A percentile compares a stretch with the other conserved stretches of the same genome.
Evolutionary conservation across 352 stramenopile genomes (phyloP).

Genomic region (Globisporangium camurandrum): DNA sequence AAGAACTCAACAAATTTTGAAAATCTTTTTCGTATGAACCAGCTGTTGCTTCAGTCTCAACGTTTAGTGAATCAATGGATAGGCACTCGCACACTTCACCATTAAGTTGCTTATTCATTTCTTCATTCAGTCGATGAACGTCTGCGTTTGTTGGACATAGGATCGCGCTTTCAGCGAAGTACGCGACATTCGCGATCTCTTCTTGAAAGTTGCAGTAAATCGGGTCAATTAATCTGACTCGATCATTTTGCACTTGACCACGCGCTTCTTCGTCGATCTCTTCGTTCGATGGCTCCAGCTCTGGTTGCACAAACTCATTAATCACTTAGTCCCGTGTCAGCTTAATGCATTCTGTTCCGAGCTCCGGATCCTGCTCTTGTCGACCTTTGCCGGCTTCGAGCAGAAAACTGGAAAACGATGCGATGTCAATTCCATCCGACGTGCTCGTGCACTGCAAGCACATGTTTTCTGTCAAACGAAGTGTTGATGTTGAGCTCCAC

Average conservation of each 20-base stretch:
- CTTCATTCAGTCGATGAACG: constrained; percentile 70
- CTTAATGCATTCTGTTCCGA: background rate
- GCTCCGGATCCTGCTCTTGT: background rate
- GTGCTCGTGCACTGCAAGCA: background rate
- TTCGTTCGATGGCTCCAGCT: constrained; percentile 92
- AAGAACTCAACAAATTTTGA: constrained; percentile 54
- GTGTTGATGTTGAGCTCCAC: background rate
- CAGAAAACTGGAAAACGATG: background rate
- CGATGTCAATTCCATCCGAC: background rate
- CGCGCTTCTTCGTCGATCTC: constrained; percentile 70
- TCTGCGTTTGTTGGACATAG: constrained; percentile 74
- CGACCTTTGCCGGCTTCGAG: background rate
- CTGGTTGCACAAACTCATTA: constrained; percentile 93
- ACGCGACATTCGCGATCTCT: constrained; percentile 73
- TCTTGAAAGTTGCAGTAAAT: constrained; percentile 56
- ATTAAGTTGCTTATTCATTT: constrained; percentile 60
- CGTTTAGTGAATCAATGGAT: constrained; percentile 32
- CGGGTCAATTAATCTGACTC: background rate
- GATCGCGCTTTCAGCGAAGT: constrained; percentile 77
- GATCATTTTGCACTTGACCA: constrained; percentile 57
- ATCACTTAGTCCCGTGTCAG: constrained; percentile 95
- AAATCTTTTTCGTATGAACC: constrained; percentile 76
- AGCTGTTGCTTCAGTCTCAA: constrained; percentile 77
- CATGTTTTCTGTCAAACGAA: background rate
- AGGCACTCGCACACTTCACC: background rate